A percentile compares a stretch with the other conserved stretches of the same genome.
These are phyloP conservation scores for Babesia sp. DNA, from an alignment of 169 alveolate species.

Conservation along the genomic window DNA sequence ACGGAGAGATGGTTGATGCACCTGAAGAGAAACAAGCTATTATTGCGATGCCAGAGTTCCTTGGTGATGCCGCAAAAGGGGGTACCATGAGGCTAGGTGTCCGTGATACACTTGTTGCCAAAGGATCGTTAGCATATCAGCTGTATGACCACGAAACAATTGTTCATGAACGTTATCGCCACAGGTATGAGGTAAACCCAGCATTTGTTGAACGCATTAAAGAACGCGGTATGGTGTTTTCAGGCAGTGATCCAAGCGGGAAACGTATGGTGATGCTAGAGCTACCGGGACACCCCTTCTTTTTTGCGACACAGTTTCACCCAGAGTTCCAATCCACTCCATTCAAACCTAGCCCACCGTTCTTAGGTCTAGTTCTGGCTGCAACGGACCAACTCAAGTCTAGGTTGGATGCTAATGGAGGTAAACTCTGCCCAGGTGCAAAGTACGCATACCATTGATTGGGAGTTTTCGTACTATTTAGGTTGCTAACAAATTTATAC, in stretches of 20 bases:
- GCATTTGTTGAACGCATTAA: constrained; percentile 80
- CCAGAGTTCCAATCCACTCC: constrained; percentile 93
- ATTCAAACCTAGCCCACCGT: constrained; percentile 85
- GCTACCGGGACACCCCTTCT: constrained; percentile 88
- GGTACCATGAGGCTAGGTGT: constrained; percentile 95
- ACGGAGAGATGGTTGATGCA: constrained; percentile 72
- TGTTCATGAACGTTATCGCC: constrained; percentile 93
- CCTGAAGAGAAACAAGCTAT: constrained; percentile 59
- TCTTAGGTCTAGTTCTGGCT: constrained; percentile 82
- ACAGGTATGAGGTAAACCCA: constrained; percentile 91
- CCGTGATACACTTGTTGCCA: constrained; percentile 82
- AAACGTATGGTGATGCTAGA: constrained; percentile 88
- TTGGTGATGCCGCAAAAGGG: constrained; percentile 74
- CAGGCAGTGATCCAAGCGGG: constrained; percentile 87
- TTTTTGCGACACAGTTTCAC: constrained; percentile 92
- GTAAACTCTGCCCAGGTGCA: constrained; percentile 70
- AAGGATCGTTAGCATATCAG: constrained; percentile 86
- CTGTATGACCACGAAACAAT: constrained; percentile 82
- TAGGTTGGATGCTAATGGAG: constrained; percentile 65
- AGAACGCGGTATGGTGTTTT: constrained; percentile 86
- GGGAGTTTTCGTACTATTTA: too few relatives aligned
- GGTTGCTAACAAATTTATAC: too few relatives aligned
- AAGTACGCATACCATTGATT: too few relatives aligned
- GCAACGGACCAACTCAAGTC: constrained; percentile 73
- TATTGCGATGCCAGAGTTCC: constrained; percentile 59